Evolutionary conservation across 768 basidiomycete genomes (phyloP).

Genomic region (Gloeostereum incarnatum): DNA sequence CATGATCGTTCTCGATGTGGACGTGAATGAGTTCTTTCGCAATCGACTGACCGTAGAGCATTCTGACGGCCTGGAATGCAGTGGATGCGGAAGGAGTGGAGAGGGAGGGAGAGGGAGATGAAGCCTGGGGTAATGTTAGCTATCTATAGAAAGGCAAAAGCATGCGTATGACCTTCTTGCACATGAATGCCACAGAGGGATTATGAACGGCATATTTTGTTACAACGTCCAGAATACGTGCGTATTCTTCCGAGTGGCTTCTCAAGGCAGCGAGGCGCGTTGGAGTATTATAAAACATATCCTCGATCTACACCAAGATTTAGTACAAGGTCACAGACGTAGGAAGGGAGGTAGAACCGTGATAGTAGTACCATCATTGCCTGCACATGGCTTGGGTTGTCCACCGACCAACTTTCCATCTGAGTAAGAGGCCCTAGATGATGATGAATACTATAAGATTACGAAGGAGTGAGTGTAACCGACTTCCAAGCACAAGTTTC

Average conservation of each 20-base stretch:
- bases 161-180: slow-evolving; percentile 67
- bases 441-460: not conserved
- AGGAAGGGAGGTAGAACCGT: slow-evolving; percentile 39
- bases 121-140: slow-evolving; percentile 36
- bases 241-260: slow-evolving; percentile 84
- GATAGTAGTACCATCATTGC: slow-evolving; percentile 90
- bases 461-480: slow-evolving; percentile 19
- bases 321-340: too few species aligned
- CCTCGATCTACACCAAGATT: slow-evolving; percentile 61
- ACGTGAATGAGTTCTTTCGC: slow-evolving; percentile 69
- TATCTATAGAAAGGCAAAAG: not conserved
- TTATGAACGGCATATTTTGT: slow-evolving; percentile 95
- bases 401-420: slow-evolving; percentile 67
- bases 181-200: slow-evolving; percentile 76
- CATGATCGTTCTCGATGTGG: too few species aligned
- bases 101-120: slow-evolving; percentile 68
- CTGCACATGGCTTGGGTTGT: slow-evolving; percentile 86
- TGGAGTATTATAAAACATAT: slow-evolving; percentile 91
- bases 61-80: slow-evolving; percentile 58
- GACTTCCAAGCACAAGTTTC: slow-evolving; percentile 92
- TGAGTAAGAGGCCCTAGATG: slow-evolving; percentile 63
- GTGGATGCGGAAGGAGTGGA: slow-evolving; percentile 68
- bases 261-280: slow-evolving; percentile 80
- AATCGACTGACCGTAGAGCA: slow-evolving; percentile 75
- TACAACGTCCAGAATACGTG: slow-evolving; percentile 83